Evolutionary conservation across 208 protist species (phyloP), one percentile per base, ranked within the genome.

Genomic region (Acanthamoeba divionensis): DNA sequence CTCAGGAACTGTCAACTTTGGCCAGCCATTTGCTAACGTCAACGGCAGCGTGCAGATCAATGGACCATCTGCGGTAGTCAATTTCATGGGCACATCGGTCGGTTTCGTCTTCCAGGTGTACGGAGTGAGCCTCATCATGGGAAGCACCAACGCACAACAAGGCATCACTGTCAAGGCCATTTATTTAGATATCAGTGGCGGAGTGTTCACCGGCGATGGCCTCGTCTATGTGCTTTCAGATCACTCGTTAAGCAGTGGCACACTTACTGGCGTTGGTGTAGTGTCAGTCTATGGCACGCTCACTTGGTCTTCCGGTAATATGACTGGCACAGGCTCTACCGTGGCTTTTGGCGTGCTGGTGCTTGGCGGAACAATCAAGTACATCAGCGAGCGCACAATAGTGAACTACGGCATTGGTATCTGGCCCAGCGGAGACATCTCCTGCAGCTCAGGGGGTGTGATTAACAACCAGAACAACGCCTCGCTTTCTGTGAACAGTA

Each of bases 171-270:
- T 85, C 5, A 24, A n/a, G n/a, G n/a, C 50, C n/a, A 26, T 38
- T 8, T 85, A 29, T 18, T 48, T 85, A 21, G 48, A 44, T 54
- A 85, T 85, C 75, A 85, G 52, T 21, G n/a, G 48, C 48, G 75
- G 75, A 33, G 65, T 54, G 52, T 85, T 48, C 75, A 63, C 75
- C 29, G 75, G 60, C n/a, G 36, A 31, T 18, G 75, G 75, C 44
- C 24, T 31, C 15, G 52, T 85, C 26, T 33, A 24, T 54, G 75
- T 85, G 9, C 52, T 85, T 21, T n/a, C 65, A 29, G 75, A 85
- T 54, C 65, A 66, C 48, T 85, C 52, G 75, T 54, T 85, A 48
- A 85, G 75, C 75, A 85, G 52, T 18, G 75, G 75, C 75, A 85
- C 75, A 8, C 50, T 85, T 36, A 63, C 48, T 21, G 75, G 75